These are phyloP conservation scores for Ramularia collo-cygni DNA, from an alignment of 2,329 filamentous ascomycete species.

Conservation along the genomic window DNA sequence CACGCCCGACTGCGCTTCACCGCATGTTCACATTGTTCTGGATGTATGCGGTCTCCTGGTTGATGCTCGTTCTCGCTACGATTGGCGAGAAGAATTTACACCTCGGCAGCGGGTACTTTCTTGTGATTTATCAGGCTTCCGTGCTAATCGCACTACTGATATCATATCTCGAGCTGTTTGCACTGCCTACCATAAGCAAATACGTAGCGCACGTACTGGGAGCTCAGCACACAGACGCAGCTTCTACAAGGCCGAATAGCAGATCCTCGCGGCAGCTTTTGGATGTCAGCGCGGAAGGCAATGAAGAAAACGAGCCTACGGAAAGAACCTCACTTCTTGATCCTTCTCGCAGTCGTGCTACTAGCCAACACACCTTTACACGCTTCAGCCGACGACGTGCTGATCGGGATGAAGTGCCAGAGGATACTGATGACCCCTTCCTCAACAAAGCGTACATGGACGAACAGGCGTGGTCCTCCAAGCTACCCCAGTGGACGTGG, in stretches of 20 bases:
- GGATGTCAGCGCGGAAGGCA: conserved; percentile 9
- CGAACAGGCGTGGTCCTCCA: conserved; percentile 81
- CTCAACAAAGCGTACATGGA: conserved; percentile 48
- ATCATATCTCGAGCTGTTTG: conserved; percentile 72
- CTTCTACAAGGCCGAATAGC: conserved; percentile 23
- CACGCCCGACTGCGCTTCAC: conserved; percentile 79
- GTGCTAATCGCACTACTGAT: conserved; percentile 69
- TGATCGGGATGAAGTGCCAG: conserved; percentile 27
- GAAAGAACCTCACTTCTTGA: conserved; percentile 53
- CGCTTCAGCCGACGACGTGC: conserved; percentile 41
- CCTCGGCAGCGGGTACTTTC: conserved; percentile 69
- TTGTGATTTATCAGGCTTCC: conserved; percentile 71
- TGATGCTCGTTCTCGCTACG: conserved; percentile 62
- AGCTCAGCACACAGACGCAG: conserved; percentile 13
- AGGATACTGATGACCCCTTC: conserved; percentile 24
- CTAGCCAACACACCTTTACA: conserved; percentile 46
- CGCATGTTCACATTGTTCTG: conserved; percentile 75
- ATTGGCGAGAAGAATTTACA: conserved; percentile 69
- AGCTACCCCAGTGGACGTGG: conserved; percentile 80
- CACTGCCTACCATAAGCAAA: conserved; percentile 59
- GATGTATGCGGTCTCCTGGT: conserved; percentile 72
- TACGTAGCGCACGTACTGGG: conserved; percentile 55
- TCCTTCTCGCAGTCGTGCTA: conserved; percentile 34
- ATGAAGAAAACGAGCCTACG: conserved; percentile 31
- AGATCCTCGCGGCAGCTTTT: conserved; percentile 22